Evolutionary conservation across 2,329 filamentous ascomycete genomes (phyloP), one percentile per base, ranked within the genome.

Genomic region (Talaromyces piceae): DNA sequence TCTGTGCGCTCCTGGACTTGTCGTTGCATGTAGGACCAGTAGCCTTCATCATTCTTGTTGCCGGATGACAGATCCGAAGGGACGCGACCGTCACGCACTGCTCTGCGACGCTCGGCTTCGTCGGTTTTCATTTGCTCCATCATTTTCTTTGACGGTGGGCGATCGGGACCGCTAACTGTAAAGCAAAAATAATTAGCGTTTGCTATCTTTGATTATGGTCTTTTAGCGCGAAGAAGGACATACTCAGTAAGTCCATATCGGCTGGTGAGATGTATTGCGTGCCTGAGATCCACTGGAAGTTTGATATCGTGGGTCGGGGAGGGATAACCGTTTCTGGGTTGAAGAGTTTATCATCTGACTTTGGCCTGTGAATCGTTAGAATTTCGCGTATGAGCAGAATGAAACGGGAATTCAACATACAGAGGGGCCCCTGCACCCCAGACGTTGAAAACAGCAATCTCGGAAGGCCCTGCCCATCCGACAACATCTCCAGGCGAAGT

Each of bases 231-330:
- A 9, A 30, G 13, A 16, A 26, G 8, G 12, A 51, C 70, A 59
- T 67, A 76, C 75, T 93, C 1, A 98, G 75, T 2, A 95, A 71
- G 63, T 97, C 93, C 62, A 98, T 82, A 61, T 98, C 93, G 2
- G 84, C 77, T 0, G 88, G 86, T 1, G 88, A 89, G 43, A 98
- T 80, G 60, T 94, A 87, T 68, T 96, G 91, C 1, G 91, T 97
- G 3, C 93, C 93, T 0, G 90, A 87, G 48, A 98, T 89, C 93
- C 93, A 98, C 70, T 97, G 90, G 31, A 98, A 71, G 61, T 94
- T 95, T 18, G 88, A 94, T 54, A 98, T 98, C 0, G 90, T 95
- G 1, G 93, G 93, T 2, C 93, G 82, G 11, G 88, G 78, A 2
- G 91, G 91, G 20, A 87, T 78, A 13, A 79, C 64, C 0, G 88